Evolutionary conservation across 352 stramenopile genomes (phyloP).

Genomic region (Phytopythium montanum): DNA sequence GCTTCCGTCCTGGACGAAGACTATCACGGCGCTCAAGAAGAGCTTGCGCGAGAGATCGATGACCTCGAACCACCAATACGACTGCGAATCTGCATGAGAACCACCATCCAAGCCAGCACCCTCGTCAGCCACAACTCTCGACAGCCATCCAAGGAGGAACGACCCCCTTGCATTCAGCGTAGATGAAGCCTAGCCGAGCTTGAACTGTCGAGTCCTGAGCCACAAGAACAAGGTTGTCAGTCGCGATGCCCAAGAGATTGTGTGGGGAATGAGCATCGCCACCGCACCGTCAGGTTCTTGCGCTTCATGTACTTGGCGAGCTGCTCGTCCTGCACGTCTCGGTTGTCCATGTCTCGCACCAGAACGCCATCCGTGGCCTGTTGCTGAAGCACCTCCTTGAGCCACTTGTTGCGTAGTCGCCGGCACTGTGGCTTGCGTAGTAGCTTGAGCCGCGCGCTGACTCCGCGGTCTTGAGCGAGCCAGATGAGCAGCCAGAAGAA

Average conservation of each 20-base stretch:
- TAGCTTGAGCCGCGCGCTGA: conserved; percentile 41
- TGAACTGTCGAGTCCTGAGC: conserved; percentile 61
- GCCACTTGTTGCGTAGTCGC: conserved; percentile 50
- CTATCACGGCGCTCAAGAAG: conserved; percentile 66
- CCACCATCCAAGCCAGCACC: conserved; percentile 3
- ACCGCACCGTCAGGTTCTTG: conserved; percentile 59
- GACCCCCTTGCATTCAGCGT: conserved; percentile 49
- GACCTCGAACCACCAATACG: conserved; percentile 84
- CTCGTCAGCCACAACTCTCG: neutral
- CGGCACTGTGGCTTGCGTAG: conserved; percentile 38
- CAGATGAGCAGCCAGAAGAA: conserved; percentile 79
- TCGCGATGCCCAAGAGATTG: neutral
- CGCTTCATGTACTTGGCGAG: conserved; percentile 70
- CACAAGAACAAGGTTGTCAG: neutral
- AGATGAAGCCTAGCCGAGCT: conserved; percentile 71
- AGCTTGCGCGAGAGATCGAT: conserved; percentile 76
- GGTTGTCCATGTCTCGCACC: conserved; percentile 52
- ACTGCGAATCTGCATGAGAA: conserved; percentile 37
- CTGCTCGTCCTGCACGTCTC: conserved; percentile 58
- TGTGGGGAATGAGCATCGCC: neutral
- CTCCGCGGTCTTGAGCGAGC: conserved; percentile 52
- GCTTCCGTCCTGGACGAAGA: conserved; percentile 70
- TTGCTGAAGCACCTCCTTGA: conserved; percentile 48
- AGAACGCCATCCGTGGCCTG: conserved; percentile 40
- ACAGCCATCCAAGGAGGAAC: neutral